Conservation (phyloP, 2,329 filamentous ascomycete species). For the Xylariales sp. region DNA sequence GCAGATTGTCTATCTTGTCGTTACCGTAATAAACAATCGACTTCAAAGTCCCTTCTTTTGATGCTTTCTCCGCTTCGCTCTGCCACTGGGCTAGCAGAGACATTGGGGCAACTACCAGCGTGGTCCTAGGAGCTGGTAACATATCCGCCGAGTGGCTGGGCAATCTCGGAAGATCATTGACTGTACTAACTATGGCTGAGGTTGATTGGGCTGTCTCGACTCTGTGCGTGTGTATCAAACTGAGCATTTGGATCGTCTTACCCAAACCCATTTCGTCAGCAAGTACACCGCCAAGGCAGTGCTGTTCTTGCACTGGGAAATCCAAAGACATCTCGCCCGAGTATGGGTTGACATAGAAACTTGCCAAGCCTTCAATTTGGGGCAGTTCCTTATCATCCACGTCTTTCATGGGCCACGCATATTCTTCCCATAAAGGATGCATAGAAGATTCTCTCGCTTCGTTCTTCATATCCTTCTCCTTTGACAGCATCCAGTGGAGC, state of each 20-base stretch:
- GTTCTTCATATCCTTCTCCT: conserved; percentile 76
- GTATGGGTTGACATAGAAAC: conserved; percentile 96
- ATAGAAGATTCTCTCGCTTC: conserved; percentile 71
- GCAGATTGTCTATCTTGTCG: conserved; percentile 77
- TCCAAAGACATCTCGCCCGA: conserved; percentile 89
- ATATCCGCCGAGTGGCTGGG: conserved; percentile 52
- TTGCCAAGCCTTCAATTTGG: conserved; percentile 57
- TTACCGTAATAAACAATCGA: conserved; percentile 87
- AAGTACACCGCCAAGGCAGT: conserved; percentile 87
- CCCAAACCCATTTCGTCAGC: conserved; percentile 98
- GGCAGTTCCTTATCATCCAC: conserved; percentile 76
- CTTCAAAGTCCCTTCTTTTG: conserved; percentile 75
- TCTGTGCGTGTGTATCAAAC: conserved; percentile 80
- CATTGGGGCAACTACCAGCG: conserved; percentile 93
- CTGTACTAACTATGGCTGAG: conserved; percentile 15
- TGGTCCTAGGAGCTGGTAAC: conserved; percentile 77
- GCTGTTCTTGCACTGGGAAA: conserved; percentile 90
- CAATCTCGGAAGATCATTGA: conserved; percentile 60
- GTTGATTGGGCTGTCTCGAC: conserved; percentile 31
- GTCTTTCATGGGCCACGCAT: conserved; percentile 83
- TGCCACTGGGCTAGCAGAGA: conserved; percentile 96
- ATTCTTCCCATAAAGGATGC: conserved; percentile 98
- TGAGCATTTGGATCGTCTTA: conserved; percentile 98
- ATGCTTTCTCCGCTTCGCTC: conserved; percentile 89
- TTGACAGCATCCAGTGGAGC: conserved; percentile 91